These are phyloP conservation scores for Sugiyamaella paludigena DNA, from an alignment of 1,139 yeast species.

Conservation along the genomic window DNA sequence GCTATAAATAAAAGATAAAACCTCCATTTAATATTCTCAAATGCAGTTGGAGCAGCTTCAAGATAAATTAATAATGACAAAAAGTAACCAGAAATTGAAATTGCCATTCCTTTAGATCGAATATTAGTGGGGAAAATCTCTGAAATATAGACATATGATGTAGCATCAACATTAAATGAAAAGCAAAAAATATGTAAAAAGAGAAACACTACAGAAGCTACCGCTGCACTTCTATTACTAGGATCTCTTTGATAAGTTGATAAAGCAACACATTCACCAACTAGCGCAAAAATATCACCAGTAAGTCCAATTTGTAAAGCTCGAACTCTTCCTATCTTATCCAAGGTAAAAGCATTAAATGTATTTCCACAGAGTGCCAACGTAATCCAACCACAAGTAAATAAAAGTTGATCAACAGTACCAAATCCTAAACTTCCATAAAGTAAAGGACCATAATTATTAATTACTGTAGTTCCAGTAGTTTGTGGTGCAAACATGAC, in stretches of 20 bases:
- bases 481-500: constrained; percentile 11
- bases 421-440: constrained; percentile 11
- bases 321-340: constrained; percentile 48
- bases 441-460: constrained; percentile 12
- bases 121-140: constrained; percentile 10
- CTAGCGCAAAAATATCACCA: constrained; percentile 44
- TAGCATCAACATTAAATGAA: constrained; percentile 7
- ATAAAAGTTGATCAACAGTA: constrained; percentile 4
- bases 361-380: no score
- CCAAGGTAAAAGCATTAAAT: constrained; percentile 38
- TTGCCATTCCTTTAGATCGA: constrained; percentile 11
- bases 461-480: constrained; percentile 12
- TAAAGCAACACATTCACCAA: constrained; percentile 10
- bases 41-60: constrained; percentile 13
- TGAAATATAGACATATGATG: constrained; percentile 11
- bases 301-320: constrained; percentile 43
- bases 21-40: constrained; percentile 14
- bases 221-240: constrained; percentile 7
- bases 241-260: constrained; percentile 10
- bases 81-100: constrained; percentile 14
- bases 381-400: constrained; percentile 15
- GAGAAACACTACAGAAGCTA: constrained; percentile 6
- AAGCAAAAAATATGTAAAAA: constrained; percentile 4
- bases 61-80: constrained; percentile 1
- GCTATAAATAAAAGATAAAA: constrained; percentile 11